phyloP scores from a whole-genome alignment of 768 basidiomycete genomes.

The Pleurotus sapidus region DNA sequence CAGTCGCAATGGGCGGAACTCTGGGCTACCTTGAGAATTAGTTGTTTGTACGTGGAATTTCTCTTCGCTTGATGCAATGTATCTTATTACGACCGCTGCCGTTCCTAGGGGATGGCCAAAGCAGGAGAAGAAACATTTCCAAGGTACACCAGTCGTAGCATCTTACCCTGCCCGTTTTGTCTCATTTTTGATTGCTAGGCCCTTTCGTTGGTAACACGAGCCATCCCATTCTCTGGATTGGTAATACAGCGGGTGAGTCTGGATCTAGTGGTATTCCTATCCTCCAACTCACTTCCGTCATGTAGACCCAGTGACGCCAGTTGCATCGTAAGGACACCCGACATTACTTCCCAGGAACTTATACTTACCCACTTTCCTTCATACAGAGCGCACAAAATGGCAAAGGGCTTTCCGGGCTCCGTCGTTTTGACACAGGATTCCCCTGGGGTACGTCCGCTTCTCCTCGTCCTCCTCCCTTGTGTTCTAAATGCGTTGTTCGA shows the following conservation, averaged over 20 bases:
- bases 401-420: slow-evolving; percentile 30
- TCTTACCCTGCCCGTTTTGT: background rate
- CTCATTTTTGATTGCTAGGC: slow-evolving; percentile 15
- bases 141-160: background rate
- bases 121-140: background rate
- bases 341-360: no score
- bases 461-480: slow-evolving; percentile 7
- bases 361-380: background rate
- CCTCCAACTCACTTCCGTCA: background rate
- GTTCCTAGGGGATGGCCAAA: background rate
- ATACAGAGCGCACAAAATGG: slow-evolving; percentile 36
- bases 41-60: slow-evolving; percentile 16
- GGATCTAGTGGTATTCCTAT: background rate
- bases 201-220: slow-evolving; percentile 36
- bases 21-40: slow-evolving; percentile 9
- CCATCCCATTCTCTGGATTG: slow-evolving; percentile 36
- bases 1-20: slow-evolving; percentile 17
- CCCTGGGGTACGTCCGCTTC: slow-evolving; percentile 27
- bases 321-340: slow-evolving; percentile 1
- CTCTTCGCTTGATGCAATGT: background rate
- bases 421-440: slow-evolving; percentile 41
- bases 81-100: background rate
- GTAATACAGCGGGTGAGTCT: slow-evolving; percentile 33
- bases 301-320: slow-evolving; percentile 17
- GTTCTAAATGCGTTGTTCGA: slow-evolving; percentile 15